Evolutionary conservation across 129 eudicot species (phyloP).

Genomic region (Logfia minima): DNA sequence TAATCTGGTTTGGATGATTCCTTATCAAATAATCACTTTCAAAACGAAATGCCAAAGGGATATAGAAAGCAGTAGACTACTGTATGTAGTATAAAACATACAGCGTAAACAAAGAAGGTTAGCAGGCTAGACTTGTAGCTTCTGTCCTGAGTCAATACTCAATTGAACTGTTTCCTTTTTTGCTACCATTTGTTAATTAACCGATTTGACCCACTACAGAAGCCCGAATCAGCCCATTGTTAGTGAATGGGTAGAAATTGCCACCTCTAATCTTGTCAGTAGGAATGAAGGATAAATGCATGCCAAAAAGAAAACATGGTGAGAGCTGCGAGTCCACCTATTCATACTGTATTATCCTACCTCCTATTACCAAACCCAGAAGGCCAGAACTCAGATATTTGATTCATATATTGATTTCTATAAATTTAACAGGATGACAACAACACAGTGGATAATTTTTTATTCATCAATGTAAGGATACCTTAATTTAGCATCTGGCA

Average conservation of each 20-base stretch:
- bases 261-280: background rate
- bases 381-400: constrained; percentile 2
- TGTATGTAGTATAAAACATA: no score
- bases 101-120: no score
- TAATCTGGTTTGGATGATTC: no score
- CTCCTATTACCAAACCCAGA: background rate
- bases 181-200: background rate
- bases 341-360: background rate
- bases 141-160: no score
- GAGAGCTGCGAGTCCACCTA: background rate
- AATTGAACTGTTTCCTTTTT: background rate
- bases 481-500: constrained; percentile 56
- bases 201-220: background rate
- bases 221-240: background rate
- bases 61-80: background rate
- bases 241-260: background rate
- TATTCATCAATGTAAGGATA: constrained; percentile 9
- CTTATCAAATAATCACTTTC: no score
- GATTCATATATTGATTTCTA: constrained; percentile 1
- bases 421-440: background rate
- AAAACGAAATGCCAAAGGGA: background rate
- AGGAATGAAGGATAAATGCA: background rate
- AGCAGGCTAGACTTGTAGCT: no score
- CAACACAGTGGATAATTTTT: background rate
- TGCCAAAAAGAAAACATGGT: background rate